Base-by-base conservation (phyloP, 345 rosid genomes). In the Populus alba region DNA sequence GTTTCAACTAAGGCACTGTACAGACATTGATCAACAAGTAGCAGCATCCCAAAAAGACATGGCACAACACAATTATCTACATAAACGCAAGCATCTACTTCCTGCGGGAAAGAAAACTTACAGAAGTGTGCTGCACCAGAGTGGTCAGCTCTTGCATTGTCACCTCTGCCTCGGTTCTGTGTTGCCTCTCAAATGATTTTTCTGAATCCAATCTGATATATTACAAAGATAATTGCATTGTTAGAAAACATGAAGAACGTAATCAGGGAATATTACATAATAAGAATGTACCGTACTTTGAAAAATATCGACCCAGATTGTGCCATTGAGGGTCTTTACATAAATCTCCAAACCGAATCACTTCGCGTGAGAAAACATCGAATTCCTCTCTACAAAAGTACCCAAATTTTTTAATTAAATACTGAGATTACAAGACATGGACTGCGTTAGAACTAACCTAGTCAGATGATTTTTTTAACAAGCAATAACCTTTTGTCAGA, bases 251-350 rank as follows among this genome's bases (percentile, higher is more conserved):
- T 35, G 27, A 43, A 45, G 33, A 31, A 31, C 5, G 6, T 17
- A 43, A 67, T 17, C 25, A n/a, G 23, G 70, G 15, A 65, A 17
- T 65, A 70, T 57, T 47, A 39, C 72, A 75, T 57, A 25, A 71
- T 17, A 45, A 39, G 75, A 61, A 29, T 68, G 49, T 68, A 67
- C 74, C 91, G 87, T 89, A 94, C 98, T 85, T 91, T 45, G 88
- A 79, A 85, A 96, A 89, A 81, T 85, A 89, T 78, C 94, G 88
- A 68, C 87, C 91, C 35, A 96, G 83, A 80, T 91, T 90, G 84
- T 91, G 98, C 99, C 97, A 96, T 55, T 92, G 97, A 5, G 92
- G 86, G 77, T 94, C 97, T 80, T 91, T 94, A 79, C 97, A 96
- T 75, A 55, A 83, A 83, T 92, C 88, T 75, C 99, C 99, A 69